A percentile compares a stretch with the other conserved stretches of the same genome.
Evolutionary conservation across 345 rosid species (phyloP).

Genomic region (Brassica cretica): DNA sequence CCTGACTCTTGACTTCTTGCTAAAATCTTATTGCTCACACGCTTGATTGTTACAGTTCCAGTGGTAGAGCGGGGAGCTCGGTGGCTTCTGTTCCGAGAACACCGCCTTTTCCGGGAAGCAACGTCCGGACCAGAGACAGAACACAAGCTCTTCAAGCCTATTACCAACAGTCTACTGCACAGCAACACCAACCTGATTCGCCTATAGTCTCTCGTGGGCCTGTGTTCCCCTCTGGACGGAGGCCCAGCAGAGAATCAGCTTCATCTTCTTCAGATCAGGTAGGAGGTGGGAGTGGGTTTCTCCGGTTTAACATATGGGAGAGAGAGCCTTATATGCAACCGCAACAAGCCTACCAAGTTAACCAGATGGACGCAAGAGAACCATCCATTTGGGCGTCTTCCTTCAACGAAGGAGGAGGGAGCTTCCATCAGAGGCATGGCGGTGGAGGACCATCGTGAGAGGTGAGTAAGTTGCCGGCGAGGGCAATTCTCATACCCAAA

Average conservation of each 20-base stretch:
- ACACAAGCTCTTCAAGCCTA: constrained; percentile 94
- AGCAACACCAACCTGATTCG: constrained; percentile 50
- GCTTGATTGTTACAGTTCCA: constrained; percentile 30
- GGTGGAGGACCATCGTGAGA: constrained; percentile 60
- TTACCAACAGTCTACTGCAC: constrained; percentile 65
- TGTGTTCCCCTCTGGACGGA: constrained; percentile 50
- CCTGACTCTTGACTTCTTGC: neutral
- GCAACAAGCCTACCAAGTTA: constrained; percentile 48
- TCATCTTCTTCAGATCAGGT: constrained; percentile 73
- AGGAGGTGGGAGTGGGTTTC: constrained; percentile 56
- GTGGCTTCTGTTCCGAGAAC: constrained; percentile 57
- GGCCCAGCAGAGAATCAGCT: constrained; percentile 61
- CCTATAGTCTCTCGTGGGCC: constrained; percentile 58
- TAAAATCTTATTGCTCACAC: too few species aligned
- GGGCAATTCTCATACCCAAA: constrained; percentile 28
- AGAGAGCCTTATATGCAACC: constrained; percentile 56
- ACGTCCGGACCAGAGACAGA: constrained; percentile 76
- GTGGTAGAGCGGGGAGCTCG: constrained; percentile 75
- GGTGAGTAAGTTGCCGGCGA: constrained; percentile 14
- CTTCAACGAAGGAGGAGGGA: constrained; percentile 56
- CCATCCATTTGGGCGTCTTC: constrained; percentile 47
- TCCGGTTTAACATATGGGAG: constrained; percentile 73
- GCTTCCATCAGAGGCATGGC: constrained; percentile 76
- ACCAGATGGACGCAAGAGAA: constrained; percentile 64
- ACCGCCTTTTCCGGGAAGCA: constrained; percentile 89